phyloP scores from a whole-genome alignment of 2,329 filamentous ascomycete genomes.

The Aspergillus caelatus region DNA sequence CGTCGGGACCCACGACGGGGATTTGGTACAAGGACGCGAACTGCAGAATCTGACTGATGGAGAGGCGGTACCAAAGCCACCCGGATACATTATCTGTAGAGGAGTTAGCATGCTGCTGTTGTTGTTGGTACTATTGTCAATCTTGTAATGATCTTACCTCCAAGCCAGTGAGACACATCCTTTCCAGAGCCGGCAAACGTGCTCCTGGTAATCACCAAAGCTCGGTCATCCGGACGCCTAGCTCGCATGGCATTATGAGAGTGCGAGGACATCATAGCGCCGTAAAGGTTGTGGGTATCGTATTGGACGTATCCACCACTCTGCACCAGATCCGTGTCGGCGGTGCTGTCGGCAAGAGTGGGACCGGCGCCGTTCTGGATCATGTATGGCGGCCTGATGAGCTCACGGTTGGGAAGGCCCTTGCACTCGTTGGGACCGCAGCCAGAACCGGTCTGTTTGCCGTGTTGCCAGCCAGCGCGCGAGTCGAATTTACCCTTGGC shows the following conservation, averaged over 20 bases:
- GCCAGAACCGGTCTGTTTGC: neutral
- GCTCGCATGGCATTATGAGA: neutral
- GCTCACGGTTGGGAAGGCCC: neutral
- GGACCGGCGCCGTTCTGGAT: neutral
- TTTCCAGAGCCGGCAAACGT: neutral
- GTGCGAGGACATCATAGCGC: neutral
- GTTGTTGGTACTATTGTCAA: neutral
- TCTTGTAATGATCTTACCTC: neutral
- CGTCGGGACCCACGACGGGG: neutral
- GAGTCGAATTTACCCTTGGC: neutral
- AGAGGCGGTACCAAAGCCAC: neutral
- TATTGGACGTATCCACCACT: neutral
- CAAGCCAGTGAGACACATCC: neutral
- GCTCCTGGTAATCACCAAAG: neutral
- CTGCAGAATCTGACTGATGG: neutral
- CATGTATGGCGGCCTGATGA: neutral
- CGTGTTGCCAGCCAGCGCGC: neutral
- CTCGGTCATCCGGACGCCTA: neutral
- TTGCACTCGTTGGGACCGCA: neutral
- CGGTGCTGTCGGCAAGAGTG: neutral
- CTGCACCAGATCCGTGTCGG: neutral
- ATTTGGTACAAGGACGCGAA: neutral
- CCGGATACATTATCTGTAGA: neutral
- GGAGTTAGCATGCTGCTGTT: neutral
- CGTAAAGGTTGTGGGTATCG: neutral